Percentiles rank a stretch among this genome's conserved stretches.
These are phyloP conservation scores for Psilocybe subaeruginosa DNA, from an alignment of 768 basidiomycete species.

Conservation along the genomic window DNA sequence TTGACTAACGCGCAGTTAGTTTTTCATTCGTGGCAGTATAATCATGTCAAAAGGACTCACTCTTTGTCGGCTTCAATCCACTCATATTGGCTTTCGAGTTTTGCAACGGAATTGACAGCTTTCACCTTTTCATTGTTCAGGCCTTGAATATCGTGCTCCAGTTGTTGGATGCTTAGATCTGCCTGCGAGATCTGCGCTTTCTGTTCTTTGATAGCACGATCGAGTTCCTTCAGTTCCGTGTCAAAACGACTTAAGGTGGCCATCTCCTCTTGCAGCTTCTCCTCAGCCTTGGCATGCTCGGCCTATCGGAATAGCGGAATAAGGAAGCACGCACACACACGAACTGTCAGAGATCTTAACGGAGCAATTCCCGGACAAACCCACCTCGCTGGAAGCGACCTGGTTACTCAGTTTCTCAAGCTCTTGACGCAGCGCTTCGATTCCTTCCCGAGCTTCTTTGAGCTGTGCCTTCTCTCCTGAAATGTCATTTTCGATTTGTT, in stretches of 20 bases:
- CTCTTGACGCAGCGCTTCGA: constrained; percentile 62
- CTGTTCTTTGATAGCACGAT: constrained; percentile 80
- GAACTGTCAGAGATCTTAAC: not conserved
- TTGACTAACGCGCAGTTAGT: constrained; percentile 45
- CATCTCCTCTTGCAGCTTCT: constrained; percentile 79
- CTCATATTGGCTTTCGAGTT: constrained; percentile 79
- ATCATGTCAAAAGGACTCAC: constrained; percentile 49
- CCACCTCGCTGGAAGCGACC: constrained; percentile 48
- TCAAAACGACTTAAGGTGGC: constrained; percentile 89
- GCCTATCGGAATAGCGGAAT: constrained; percentile 36
- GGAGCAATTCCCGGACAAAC: constrained; percentile 2
- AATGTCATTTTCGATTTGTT: constrained; percentile 82
- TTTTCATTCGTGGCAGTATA: constrained; percentile 1
- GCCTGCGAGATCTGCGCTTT: constrained; percentile 67
- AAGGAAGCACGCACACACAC: not conserved
- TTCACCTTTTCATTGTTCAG: constrained; percentile 67
- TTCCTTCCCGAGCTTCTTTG: constrained; percentile 44
- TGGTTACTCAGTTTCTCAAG: constrained; percentile 60
- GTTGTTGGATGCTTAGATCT: constrained; percentile 63
- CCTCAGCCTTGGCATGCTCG: constrained; percentile 65
- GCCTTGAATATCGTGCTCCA: constrained; percentile 69
- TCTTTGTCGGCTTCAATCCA: constrained; percentile 91
- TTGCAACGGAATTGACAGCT: constrained; percentile 52
- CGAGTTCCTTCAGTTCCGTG: constrained; percentile 83
- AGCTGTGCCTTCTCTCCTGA: constrained; percentile 46